These are phyloP conservation scores for Neonectria ditissima DNA, from an alignment of 2,329 filamentous ascomycete genomes.

Conservation along the genomic window DNA sequence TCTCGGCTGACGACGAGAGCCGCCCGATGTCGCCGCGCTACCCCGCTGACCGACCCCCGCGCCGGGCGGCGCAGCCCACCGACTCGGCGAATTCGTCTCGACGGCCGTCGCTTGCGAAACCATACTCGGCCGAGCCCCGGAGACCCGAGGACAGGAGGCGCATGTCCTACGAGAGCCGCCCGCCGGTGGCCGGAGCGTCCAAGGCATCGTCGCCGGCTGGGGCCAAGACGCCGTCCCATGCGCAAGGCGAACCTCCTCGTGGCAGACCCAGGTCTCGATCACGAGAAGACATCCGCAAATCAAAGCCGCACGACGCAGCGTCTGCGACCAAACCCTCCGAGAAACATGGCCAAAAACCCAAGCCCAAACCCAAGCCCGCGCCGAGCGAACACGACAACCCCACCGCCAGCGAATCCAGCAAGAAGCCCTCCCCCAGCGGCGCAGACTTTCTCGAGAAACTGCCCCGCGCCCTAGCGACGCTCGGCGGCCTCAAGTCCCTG, in stretches of 20 bases:
- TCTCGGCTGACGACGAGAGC: conserved; percentile 41
- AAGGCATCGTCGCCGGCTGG: conserved; percentile 28
- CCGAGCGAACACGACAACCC: conserved; percentile 4
- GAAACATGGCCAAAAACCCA: conserved; percentile 1
- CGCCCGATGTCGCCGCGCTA: conserved; percentile 28
- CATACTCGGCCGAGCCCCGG: conserved; percentile 33
- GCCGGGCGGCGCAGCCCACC: conserved; percentile 4
- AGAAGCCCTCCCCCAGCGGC: conserved; percentile 3
- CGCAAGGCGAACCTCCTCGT: conserved; percentile 25
- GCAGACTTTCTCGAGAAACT: conserved; percentile 38
- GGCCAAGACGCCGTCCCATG: conserved; percentile 24
- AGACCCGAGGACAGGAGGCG: conserved; percentile 28
- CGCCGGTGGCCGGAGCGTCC: conserved; percentile 1
- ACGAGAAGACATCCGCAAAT: conserved; percentile 23
- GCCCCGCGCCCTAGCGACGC: conserved; percentile 43
- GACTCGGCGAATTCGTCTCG: conserved; percentile 14
- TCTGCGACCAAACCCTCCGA: background rate
- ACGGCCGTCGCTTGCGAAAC: conserved; percentile 28
- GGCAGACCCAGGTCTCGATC: conserved; percentile 27
- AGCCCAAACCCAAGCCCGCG: conserved; percentile 12
- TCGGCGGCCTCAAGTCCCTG: conserved; percentile 43
- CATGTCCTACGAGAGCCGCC: conserved; percentile 32
- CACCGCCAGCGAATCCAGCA: conserved; percentile 6
- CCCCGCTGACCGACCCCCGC: conserved; percentile 18
- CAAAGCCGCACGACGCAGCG: background rate